Base-by-base conservation (phyloP, 805 yeast genomes). In the Candida silvicultrix region DNA sequence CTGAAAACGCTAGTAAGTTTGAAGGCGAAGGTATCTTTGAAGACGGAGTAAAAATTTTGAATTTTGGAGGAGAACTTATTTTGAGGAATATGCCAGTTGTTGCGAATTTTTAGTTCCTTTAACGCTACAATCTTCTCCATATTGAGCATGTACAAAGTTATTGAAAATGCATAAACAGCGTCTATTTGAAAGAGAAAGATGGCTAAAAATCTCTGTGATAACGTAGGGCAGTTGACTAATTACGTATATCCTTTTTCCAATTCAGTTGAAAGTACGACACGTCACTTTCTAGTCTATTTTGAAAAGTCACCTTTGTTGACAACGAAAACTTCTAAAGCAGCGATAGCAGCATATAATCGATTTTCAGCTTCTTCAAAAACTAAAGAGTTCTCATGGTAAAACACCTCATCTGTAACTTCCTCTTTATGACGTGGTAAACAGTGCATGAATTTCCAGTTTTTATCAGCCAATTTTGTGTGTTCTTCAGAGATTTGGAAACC, bases 311-410 rank as follows among this genome's bases (percentile, higher is more conserved):
- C 96, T 64, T 85, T 84, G 67, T 89, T 86, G 43, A 85, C 74
- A 7, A 94, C 96, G 64, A 92, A 89, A 0, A 85, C 89, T 56
- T 94, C 97, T 39, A 94, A 72, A 1, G 82, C 96, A 12, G 98
- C 90, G 71, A 94, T 86, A 25, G 98, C 98, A 41, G 99, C 96
- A 62, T 94, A 94, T 21, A 94, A 69, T 66, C 99, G 78, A 69
- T 94, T 94, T 70, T 94, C 99, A 41, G 96, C 99, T 71, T 94
- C 97, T 56, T 81, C 84, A 66, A 94, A 94, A 3, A 94, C 99
- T 46, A 94, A 68, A 2, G 97, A 88, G 55, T 80, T 76, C 31
- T 81, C 80, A 45, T 89, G 71, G 69, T 92, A 92, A 63, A 94
- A 94, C 2, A 94, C 94, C 40, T 85, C 96, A 64, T 94, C 99